Base-by-base conservation (phyloP, 169 alveolate species). In the Plasmodium fragile region DNA sequence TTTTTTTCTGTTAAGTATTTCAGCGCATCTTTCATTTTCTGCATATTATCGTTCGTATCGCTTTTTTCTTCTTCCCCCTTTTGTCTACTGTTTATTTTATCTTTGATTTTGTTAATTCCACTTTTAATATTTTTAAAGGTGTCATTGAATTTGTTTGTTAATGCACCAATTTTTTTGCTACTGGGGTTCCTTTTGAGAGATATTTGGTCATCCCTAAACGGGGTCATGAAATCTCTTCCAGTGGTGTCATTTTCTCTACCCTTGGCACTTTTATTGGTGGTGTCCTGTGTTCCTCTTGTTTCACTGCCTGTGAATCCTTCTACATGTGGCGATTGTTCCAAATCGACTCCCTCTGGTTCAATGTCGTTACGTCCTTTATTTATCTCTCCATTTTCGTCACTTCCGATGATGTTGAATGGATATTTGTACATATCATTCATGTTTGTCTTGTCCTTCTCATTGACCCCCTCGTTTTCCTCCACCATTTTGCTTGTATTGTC, bases 1-100 rank as follows among this genome's bases (percentile, higher is more conserved):
- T 91, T 81, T 81, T 81, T 79, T n/a, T 79, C 53, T 16, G 77
- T 80, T 70, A 91, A 49, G 41, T 79, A 71, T 91, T 79, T 91
- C 75, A 91, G 55, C 25, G 81, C 78, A 91, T 89, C 81, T 25
- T 36, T 53, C 8, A 89, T 41, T 59, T 32, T 80, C 59, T 72
- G 91, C 25, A 79, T 45, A 22, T 34, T 77, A 3, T 55, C 82
- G 6, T 89, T 69, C 71, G 32, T 2, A 41, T 18, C 73, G 36
- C 28, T 82, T 65, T 28, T 65, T 70, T 81, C 25, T 71, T 69
- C 52, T 49, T 52, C 73, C 22, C 18, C 75, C n/a, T 81, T 73
- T 52, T 6, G 11, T 22, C 5, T 25, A n/a, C 49, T 65, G 52
- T 59, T 89, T 34, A 43, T 34, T 55, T 78, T 89, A 36, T 28